Percentiles rank a stretch among this genome's conserved stretches.
phyloP scores from a whole-genome alignment of 2,329 filamentous ascomycete genomes.

The Coleophoma cylindrospora region DNA sequence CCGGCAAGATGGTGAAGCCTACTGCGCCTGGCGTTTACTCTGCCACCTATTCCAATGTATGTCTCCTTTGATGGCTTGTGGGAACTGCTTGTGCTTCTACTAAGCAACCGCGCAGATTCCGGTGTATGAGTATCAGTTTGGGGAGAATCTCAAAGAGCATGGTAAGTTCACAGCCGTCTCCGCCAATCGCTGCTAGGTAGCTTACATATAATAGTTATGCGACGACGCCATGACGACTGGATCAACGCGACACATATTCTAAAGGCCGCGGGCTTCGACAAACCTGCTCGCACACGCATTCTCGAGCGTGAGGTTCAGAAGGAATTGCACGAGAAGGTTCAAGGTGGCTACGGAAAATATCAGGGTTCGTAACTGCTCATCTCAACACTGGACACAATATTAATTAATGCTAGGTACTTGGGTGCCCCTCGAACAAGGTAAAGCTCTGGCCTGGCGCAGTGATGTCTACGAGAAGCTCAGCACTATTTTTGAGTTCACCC shows the following conservation, averaged over 20 bases:
- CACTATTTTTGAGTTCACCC: constrained; percentile 84
- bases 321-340: constrained; percentile 93
- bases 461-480: constrained; percentile 77
- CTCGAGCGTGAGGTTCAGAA: constrained; percentile 96
- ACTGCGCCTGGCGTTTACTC: constrained; percentile 48
- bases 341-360: constrained; percentile 98
- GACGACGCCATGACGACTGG: constrained; percentile 88
- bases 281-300: constrained; percentile 90
- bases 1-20: constrained; percentile 25
- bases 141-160: constrained; percentile 72
- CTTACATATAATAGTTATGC: constrained; percentile 58
- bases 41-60: constrained; percentile 65
- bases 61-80: constrained; percentile 16
- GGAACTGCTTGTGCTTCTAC: not conserved
- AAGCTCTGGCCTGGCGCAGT: constrained; percentile 80
- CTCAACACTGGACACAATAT: constrained; percentile 2
- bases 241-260: constrained; percentile 99
- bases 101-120: constrained; percentile 59
- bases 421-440: constrained; percentile 83
- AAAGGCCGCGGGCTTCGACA: constrained; percentile 95
- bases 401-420: constrained; percentile 66
- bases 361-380: constrained; percentile 57
- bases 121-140: constrained; percentile 90
- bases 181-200: not conserved
- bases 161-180: constrained; percentile 26